Percentiles rank a stretch among this genome's conserved stretches.
phyloP scores from a whole-genome alignment of 2,329 filamentous ascomycete genomes.

The Knufia petricola region DNA sequence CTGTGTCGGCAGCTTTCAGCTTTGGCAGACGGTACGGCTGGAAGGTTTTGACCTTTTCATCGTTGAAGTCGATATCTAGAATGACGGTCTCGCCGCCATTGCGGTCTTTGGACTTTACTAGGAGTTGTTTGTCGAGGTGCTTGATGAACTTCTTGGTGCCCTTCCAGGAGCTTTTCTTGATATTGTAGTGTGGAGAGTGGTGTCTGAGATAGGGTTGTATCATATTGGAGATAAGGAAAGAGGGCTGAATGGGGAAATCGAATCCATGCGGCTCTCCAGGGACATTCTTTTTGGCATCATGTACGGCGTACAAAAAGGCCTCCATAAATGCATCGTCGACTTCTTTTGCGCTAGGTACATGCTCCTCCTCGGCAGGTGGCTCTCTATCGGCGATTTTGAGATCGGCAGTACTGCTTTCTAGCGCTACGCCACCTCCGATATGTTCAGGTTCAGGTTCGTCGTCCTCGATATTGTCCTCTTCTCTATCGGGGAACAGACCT shows the following conservation, averaged over 20 bases:
- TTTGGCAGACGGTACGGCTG: slow-evolving; percentile 54
- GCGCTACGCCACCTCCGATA: slow-evolving; percentile 38
- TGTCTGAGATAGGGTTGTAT: slow-evolving; percentile 58
- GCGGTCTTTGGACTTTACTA: slow-evolving; percentile 57
- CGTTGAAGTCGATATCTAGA: slow-evolving; percentile 54
- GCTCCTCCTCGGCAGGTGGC: slow-evolving; percentile 28
- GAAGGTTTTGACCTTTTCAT: slow-evolving; percentile 45
- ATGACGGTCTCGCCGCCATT: slow-evolving; percentile 56
- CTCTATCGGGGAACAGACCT: slow-evolving; percentile 27
- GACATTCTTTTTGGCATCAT: slow-evolving; percentile 50
- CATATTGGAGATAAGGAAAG: slow-evolving; percentile 52
- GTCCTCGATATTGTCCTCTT: slow-evolving; percentile 34
- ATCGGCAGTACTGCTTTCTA: slow-evolving; percentile 20
- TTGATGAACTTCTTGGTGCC: slow-evolving; percentile 63
- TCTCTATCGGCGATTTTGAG: slow-evolving; percentile 5
- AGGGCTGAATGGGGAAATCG: slow-evolving; percentile 54
- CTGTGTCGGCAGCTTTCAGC: slow-evolving; percentile 41
- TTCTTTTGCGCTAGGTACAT: slow-evolving; percentile 51
- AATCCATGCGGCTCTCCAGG: slow-evolving; percentile 44
- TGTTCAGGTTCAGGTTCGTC: slow-evolving; percentile 25
- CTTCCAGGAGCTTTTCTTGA: slow-evolving; percentile 64
- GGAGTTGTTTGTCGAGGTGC: slow-evolving; percentile 51
- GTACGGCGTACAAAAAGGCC: slow-evolving; percentile 54
- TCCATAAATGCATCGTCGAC: slow-evolving; percentile 57
- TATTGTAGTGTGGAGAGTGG: slow-evolving; percentile 49